Evolutionary conservation across 306 rosid species (phyloP).

Genomic region (Nissolia schottii): DNA sequence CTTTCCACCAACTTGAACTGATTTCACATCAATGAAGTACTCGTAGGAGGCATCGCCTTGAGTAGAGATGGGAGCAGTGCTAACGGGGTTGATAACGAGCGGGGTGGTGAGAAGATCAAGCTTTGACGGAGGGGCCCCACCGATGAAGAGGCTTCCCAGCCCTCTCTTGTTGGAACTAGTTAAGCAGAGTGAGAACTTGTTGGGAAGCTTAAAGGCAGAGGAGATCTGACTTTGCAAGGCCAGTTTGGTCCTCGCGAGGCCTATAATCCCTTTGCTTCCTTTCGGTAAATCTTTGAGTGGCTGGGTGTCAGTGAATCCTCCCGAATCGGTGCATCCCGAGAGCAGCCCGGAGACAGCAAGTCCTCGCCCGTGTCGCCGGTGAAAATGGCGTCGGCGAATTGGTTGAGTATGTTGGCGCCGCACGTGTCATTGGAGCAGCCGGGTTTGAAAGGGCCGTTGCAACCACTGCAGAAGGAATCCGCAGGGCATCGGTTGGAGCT

Average conservation of each 20-base stretch:
- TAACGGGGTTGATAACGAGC: conserved; percentile 17
- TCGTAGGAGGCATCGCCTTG: conserved; percentile 27
- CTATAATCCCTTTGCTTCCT: conserved; percentile 10
- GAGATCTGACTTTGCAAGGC: conserved; percentile 20
- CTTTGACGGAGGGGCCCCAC: conserved; percentile 1
- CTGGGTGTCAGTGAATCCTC: background rate
- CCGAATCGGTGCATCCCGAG: background rate
- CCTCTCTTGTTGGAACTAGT: conserved; percentile 25
- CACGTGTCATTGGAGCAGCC: conserved; percentile 30
- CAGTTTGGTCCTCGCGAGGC: conserved; percentile 29
- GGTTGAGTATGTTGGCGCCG: background rate
- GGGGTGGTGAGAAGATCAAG: conserved; percentile 9
- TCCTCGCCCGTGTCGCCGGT: conserved; percentile 11
- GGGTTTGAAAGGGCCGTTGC: conserved; percentile 3
- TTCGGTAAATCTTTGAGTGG: background rate
- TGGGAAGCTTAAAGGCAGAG: background rate
- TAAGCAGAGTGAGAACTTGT: conserved; percentile 32
- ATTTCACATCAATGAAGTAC: conserved; percentile 25
- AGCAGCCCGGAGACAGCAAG: background rate
- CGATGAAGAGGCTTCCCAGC: conserved; percentile 27
- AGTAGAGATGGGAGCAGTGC: conserved; percentile 13
- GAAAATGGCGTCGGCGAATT: background rate
- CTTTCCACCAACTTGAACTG: conserved; percentile 20
- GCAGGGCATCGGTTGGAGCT: background rate
- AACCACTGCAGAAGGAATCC: background rate